Base-by-base conservation (phyloP, 768 basidiomycete genomes). In the Collybia mongolica region DNA sequence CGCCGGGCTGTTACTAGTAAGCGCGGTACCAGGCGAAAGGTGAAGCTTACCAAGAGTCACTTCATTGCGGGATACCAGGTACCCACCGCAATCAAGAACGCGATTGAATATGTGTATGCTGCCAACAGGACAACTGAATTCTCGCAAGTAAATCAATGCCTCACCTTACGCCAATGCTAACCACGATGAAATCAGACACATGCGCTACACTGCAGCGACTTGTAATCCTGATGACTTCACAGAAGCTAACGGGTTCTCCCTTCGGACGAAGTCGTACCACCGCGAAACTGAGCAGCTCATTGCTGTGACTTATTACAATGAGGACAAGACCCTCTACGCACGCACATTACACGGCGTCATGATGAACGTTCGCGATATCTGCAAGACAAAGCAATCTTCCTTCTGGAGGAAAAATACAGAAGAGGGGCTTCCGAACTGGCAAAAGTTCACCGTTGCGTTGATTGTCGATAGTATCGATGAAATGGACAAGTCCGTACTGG, bases 321-420 rank as follows among this genome's bases (percentile, higher is more conserved):
- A 94, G 66, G 90, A 93, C 79, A 93, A 93, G 74, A 85, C 83
- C 8, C 81, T 93, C 12, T 91, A 92, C 61, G 82, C 90, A 17
- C 86, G 88, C 54, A 98, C 96, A 0, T 76, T 98, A 26, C 95
- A 98, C 62, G 91, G 91, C 56, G 88, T 98, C 60, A 97, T 98
- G 94, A 68, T 94, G 54, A 98, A 98, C 69, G 95, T 98, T 56
- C 89, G 95, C 54, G 90, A 98, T 61, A 97, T 98, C 60, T 95
- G 93, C 81, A 93, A 88, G 72, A 94, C 92, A 40, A 94, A 94
- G 67, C 88, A 89, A 61, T 92, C 88, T 51, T 93, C 91, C 64
- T 96, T 88, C 72, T 93, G 93, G 90, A 80, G 86, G 46, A 80
- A 82, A 53, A 80, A 79, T 43, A 87, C 91, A 9, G 89, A 92